Evolutionary conservation across 176 grass and related monocot genomes (phyloP), one percentile per base, ranked within the genome.

Genomic region (Carex littledalei): DNA sequence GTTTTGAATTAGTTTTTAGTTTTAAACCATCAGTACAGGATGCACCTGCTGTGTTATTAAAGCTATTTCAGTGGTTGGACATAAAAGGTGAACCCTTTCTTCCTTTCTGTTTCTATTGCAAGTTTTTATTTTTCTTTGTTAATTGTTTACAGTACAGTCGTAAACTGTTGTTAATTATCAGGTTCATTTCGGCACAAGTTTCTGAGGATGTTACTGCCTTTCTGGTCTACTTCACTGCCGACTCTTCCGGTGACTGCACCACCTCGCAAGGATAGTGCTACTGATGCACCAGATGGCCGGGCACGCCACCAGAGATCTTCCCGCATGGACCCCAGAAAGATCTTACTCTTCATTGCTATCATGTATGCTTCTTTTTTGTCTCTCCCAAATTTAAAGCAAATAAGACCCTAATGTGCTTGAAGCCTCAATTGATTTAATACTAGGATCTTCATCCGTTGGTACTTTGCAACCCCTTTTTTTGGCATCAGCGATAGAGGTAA

Each of bases 171-270:
- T 54, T 63, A 78, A 66, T 87, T 82, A 58, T 49, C 86, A 99
- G 96, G 96, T 90, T 81, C 93, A 63, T 86, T 95, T 84, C 88
- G 93, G 83, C 87, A 95, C 84, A 99, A 73, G 80, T 89, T 99
- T 90, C 59, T 94, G 81, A 94, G 96, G 80, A 95, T 99, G 93
- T 85, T 99, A 61, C 88, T 99, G 64, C 96, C 96, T 86, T 95
- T 99, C 90, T 99, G 96, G 96, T 99, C 93, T 56, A 99, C 85
- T 74, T 83, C 87, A 59, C 31, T 98, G 83, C 96, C 96, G 67
- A 94, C 90, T 71, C 86, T 98, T 81, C 96, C 96, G 21, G 91
- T 98, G 73, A 95, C 96, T 58, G 90, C 81, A 58, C 96, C 96
- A 43, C 49, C 90, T 80, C 92, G 89, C 72, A 94, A 93, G 79